Conservation (phyloP, 495 filamentous ascomycete species). For the Penicillium arizonense region DNA sequence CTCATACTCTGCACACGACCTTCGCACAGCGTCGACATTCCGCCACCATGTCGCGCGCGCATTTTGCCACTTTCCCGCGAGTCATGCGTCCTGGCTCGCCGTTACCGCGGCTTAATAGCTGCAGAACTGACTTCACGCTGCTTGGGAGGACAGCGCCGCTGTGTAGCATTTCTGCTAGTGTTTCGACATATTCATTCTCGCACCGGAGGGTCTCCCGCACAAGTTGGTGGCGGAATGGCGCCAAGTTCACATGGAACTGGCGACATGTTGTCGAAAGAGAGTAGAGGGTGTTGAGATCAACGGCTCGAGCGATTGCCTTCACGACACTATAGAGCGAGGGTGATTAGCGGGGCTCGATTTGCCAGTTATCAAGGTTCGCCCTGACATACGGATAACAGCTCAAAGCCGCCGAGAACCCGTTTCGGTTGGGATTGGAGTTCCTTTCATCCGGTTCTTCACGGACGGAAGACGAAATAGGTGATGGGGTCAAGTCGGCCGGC, state of each 20-base stretch:
- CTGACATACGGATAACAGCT: constrained; percentile 82
- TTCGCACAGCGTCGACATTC: constrained; percentile 76
- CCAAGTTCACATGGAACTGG: constrained; percentile 69
- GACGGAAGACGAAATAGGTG: constrained; percentile 4
- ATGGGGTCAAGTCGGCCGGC: constrained; percentile 10
- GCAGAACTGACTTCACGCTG: constrained; percentile 38
- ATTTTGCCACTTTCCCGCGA: constrained; percentile 67
- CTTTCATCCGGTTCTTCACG: not conserved
- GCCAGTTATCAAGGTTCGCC: constrained; percentile 1
- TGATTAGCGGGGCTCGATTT: constrained; percentile 16
- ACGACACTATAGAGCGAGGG: constrained; percentile 52
- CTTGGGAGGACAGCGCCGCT: constrained; percentile 30
- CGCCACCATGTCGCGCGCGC: constrained; percentile 80
- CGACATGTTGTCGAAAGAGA: constrained; percentile 76
- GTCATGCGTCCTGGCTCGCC: constrained; percentile 41
- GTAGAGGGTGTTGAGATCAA: constrained; percentile 85
- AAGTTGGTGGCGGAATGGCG: constrained; percentile 72
- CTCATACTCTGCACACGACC: constrained; percentile 71
- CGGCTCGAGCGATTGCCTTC: constrained; percentile 64
- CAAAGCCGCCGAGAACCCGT: constrained; percentile 72
- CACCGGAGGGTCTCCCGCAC: constrained; percentile 74
- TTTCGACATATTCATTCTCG: constrained; percentile 60
- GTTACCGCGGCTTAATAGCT: constrained; percentile 30
- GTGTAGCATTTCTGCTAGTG: constrained; percentile 37
- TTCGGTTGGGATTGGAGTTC: constrained; percentile 56